A percentile compares a stretch with the other conserved stretches of the same genome.
These are phyloP conservation scores for Neurospora africana DNA, from an alignment of 495 filamentous ascomycete species.

Conservation along the genomic window DNA sequence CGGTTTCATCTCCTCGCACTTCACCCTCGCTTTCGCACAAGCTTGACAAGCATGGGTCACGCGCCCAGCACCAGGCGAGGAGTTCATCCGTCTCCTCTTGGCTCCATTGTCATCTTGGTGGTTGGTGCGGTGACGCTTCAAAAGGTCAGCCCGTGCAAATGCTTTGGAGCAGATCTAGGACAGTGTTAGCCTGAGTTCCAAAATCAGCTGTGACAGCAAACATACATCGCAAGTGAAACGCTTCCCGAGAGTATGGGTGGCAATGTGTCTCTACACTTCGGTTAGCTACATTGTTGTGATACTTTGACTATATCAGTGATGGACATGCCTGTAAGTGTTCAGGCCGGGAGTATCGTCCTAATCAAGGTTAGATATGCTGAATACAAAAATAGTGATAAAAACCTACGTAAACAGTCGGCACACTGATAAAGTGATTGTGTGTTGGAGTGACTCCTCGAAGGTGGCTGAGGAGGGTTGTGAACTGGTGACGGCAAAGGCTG, in stretches of 20 bases:
- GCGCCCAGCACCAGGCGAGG: constrained; percentile 36
- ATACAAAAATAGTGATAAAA: background rate
- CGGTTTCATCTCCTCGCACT: constrained; percentile 42
- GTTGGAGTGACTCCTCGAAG: constrained; percentile 14
- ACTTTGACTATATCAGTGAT: background rate
- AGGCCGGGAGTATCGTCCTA: constrained; percentile 40
- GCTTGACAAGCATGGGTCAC: constrained; percentile 45
- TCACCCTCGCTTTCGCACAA: constrained; percentile 43
- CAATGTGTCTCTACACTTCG: constrained; percentile 36
- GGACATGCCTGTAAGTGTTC: constrained; percentile 37
- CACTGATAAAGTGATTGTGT: constrained; percentile 40
- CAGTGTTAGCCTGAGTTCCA: background rate
- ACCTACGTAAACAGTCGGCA: constrained; percentile 36
- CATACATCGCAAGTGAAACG: constrained; percentile 33
- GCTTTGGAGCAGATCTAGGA: constrained; percentile 41
- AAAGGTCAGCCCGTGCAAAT: constrained; percentile 43
- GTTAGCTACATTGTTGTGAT: background rate
- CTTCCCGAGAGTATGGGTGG: constrained; percentile 48
- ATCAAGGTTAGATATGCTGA: background rate
- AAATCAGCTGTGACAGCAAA: background rate
- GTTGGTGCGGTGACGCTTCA: constrained; percentile 45
- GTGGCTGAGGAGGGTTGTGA: background rate
- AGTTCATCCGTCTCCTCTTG: constrained; percentile 35
- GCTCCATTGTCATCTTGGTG: constrained; percentile 35
- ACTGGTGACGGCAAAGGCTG: constrained; percentile 1